phyloP scores from a whole-genome alignment of 192 early-diverging fungal genomes.

The Coemansia sp. region DNA sequence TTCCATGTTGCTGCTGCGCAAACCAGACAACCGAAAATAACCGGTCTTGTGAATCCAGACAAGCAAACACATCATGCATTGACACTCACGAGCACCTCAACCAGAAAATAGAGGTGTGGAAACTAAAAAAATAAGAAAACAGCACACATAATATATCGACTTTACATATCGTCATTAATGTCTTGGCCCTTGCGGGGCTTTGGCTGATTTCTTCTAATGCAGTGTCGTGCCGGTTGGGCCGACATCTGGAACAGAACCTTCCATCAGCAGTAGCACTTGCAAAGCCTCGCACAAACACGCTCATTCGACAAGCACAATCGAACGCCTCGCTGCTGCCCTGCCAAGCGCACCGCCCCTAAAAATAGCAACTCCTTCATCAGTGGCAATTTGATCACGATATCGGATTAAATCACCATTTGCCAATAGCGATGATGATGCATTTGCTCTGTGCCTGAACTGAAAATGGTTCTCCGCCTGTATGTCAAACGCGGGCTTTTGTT shows the following conservation, averaged over 20 bases:
- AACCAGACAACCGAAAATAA: neutral
- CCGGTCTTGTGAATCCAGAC: neutral
- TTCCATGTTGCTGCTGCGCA: neutral
- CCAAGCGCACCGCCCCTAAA: no score
- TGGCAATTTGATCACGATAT: no score
- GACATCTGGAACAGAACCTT: constrained; percentile 17
- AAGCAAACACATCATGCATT: no score
- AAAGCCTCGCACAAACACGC: neutral
- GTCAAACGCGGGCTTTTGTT: neutral
- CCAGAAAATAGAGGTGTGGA: neutral
- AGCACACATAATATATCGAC: no score
- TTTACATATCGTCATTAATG: no score
- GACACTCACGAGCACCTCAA: no score
- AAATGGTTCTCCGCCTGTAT: no score
- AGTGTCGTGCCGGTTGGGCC: neutral
- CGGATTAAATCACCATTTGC: no score
- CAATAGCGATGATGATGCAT: no score
- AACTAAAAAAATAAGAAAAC: neutral
- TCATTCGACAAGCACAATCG: no score
- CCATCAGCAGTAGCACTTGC: constrained; percentile 4
- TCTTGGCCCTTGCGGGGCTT: neutral
- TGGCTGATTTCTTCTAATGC: neutral
- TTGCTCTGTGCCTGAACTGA: no score
- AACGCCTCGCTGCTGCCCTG: neutral
- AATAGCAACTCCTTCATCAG: no score